A percentile compares a stretch with the other conserved stretches of the same genome.
These are phyloP conservation scores for Trematosphaeria pertusa DNA, from an alignment of 2,329 filamentous ascomycete species.

Conservation along the genomic window DNA sequence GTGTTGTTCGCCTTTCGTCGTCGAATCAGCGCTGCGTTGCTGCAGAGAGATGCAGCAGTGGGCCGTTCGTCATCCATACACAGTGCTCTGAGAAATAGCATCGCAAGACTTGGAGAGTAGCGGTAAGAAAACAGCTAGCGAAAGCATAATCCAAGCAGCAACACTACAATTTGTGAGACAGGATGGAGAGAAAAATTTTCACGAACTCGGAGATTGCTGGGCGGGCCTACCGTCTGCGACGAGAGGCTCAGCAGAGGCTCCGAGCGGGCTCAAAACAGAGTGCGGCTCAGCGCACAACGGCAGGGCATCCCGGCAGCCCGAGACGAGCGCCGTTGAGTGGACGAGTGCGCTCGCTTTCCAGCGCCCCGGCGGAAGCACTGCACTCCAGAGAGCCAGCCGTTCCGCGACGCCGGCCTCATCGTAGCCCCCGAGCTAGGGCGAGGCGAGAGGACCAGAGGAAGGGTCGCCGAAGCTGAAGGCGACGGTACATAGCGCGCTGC, in stretches of 20 bases:
- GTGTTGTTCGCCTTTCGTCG: slow-evolving; percentile 37
- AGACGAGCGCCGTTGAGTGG: slow-evolving; percentile 41
- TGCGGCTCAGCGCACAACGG: slow-evolving; percentile 41
- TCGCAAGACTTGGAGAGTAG: slow-evolving; percentile 33
- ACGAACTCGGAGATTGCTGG: slow-evolving; percentile 44
- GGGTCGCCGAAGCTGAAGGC: slow-evolving; percentile 20
- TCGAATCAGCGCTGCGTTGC: slow-evolving; percentile 39
- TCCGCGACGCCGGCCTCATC: slow-evolving; percentile 12
- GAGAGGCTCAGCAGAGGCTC: slow-evolving; percentile 31
- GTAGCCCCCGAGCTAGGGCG: slow-evolving; percentile 9
- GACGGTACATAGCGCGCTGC: slow-evolving; percentile 11
- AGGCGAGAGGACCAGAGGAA: slow-evolving; percentile 4
- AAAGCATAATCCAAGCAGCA: slow-evolving; percentile 32
- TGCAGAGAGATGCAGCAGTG: slow-evolving; percentile 37
- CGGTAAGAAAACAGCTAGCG: slow-evolving; percentile 41
- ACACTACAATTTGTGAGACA: slow-evolving; percentile 41
- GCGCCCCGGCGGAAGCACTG: slow-evolving; percentile 17
- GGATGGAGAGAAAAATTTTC: slow-evolving; percentile 38
- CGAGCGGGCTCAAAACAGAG: slow-evolving; percentile 32
- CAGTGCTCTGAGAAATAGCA: slow-evolving; percentile 22
- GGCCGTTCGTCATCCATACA: slow-evolving; percentile 30
- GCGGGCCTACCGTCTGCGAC: slow-evolving; percentile 26
- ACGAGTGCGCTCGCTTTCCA: slow-evolving; percentile 30
- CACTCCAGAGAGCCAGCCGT: slow-evolving; percentile 13
- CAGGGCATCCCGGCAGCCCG: slow-evolving; percentile 38